These are phyloP conservation scores for Ophiostoma sp. DNA, from an alignment of 2,329 filamentous ascomycete species.

Conservation along the genomic window DNA sequence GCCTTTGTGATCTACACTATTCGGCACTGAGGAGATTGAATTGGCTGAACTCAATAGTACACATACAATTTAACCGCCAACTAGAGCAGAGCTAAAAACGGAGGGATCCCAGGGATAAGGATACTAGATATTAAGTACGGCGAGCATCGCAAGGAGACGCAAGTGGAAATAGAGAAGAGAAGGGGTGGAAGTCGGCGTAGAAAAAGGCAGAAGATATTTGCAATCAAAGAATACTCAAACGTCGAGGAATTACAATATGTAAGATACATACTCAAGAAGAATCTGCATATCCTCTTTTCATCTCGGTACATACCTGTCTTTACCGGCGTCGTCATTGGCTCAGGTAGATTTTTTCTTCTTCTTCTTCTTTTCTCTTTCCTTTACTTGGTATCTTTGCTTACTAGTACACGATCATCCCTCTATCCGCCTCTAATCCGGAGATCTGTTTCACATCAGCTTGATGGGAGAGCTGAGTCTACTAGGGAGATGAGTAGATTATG, in stretches of 20 bases:
- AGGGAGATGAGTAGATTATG: too few relatives aligned
- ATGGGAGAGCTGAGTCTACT: background rate
- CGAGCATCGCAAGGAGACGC: background rate
- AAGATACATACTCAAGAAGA: too few relatives aligned
- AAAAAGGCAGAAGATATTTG: background rate
- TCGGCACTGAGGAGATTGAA: background rate
- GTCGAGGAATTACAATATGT: too few relatives aligned
- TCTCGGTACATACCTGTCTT: constrained; percentile 2
- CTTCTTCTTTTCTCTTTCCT: too few relatives aligned
- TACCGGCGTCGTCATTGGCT: background rate
- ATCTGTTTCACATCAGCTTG: background rate
- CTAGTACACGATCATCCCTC: background rate
- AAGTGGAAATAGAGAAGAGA: background rate
- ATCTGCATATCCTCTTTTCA: constrained; percentile 4
- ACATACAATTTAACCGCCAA: background rate
- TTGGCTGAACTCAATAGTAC: background rate
- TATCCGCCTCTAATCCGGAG: background rate
- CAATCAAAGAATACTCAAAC: background rate
- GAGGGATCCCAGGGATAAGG: constrained; percentile 12
- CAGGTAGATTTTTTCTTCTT: background rate
- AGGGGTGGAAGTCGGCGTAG: background rate
- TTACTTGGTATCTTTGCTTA: too few relatives aligned
- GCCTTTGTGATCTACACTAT: background rate
- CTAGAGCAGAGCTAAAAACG: background rate
- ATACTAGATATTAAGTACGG: background rate